Conservation (phyloP, 129 eudicot species). For the Flaveria robusta region DNA sequence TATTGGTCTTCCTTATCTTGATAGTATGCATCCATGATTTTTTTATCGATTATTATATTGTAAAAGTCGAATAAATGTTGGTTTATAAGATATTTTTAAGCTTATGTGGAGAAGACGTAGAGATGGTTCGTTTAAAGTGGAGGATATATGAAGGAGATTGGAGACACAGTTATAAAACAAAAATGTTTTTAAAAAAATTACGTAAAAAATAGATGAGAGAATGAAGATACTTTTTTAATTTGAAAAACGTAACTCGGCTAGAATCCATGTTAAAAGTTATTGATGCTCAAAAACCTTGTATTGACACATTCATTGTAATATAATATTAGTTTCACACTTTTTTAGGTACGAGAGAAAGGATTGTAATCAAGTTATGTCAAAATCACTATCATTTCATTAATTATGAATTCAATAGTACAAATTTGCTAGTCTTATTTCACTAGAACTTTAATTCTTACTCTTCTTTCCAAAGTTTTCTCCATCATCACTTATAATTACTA, state of each 20-base stretch:
- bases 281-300: neutral
- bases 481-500: neutral
- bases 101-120: too few species aligned
- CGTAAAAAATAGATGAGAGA: too few species aligned
- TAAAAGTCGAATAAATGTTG: neutral
- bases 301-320: neutral
- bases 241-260: too few species aligned
- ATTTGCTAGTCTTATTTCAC: neutral
- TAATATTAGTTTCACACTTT: neutral
- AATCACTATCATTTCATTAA: neutral
- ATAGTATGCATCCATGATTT: neutral
- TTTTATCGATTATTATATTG: neutral
- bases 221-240: too few species aligned
- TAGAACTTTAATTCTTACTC: neutral
- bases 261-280: too few species aligned
- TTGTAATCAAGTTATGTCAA: slow-evolving; percentile 1
- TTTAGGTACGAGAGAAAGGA: neutral
- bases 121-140: too few species aligned
- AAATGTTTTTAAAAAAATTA: too few species aligned
- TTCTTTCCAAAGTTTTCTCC: neutral
- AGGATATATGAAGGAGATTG: too few species aligned
- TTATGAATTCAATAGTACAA: neutral
- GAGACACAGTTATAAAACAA: too few species aligned
- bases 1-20: neutral
- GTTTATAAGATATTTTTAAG: too few species aligned